Conservation (phyloP, 192 early-diverging fungal genomes). For the Umbelopsis sp. region DNA sequence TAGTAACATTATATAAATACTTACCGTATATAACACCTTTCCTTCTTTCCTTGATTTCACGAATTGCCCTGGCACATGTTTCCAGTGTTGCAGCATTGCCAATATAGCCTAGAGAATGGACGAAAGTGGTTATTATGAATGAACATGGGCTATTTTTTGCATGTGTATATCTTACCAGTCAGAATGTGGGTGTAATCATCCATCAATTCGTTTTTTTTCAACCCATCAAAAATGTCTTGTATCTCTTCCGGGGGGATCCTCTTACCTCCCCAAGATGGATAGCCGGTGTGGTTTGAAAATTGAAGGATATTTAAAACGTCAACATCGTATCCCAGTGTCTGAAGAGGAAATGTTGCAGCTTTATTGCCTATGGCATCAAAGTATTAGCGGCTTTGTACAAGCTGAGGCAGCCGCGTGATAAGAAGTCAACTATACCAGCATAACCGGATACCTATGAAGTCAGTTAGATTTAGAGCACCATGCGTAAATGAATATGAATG, state of each 20-base stretch:
- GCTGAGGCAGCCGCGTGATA: conserved; percentile 23
- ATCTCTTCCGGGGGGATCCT: conserved; percentile 65
- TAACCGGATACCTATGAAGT: conserved; percentile 45
- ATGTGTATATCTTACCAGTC: conserved; percentile 54
- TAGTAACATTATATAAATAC: not conserved
- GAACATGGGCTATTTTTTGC: not conserved
- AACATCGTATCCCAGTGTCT: conserved; percentile 88
- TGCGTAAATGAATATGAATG: not conserved
- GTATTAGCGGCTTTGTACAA: not conserved
- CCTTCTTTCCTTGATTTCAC: conserved; percentile 51
- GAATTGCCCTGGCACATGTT: conserved; percentile 56
- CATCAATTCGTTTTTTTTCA: conserved; percentile 72
- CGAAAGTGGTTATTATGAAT: not conserved
- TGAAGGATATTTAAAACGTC: conserved; percentile 93
- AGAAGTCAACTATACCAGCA: conserved; percentile 34
- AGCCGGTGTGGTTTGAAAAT: conserved; percentile 93
- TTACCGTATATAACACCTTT: conserved; percentile 57
- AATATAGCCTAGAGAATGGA: conserved; percentile 70
- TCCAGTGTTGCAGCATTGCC: conserved; percentile 69
- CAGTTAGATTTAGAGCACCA: not conserved
- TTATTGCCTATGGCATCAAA: conserved; percentile 67
- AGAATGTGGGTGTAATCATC: conserved; percentile 79
- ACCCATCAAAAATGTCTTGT: conserved; percentile 68
- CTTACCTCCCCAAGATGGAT: conserved; percentile 73
- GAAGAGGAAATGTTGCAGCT: conserved; percentile 89